These are phyloP conservation scores for Sugiyamaella mastotermitis DNA, from an alignment of 805 yeast genomes.

Conservation along the genomic window DNA sequence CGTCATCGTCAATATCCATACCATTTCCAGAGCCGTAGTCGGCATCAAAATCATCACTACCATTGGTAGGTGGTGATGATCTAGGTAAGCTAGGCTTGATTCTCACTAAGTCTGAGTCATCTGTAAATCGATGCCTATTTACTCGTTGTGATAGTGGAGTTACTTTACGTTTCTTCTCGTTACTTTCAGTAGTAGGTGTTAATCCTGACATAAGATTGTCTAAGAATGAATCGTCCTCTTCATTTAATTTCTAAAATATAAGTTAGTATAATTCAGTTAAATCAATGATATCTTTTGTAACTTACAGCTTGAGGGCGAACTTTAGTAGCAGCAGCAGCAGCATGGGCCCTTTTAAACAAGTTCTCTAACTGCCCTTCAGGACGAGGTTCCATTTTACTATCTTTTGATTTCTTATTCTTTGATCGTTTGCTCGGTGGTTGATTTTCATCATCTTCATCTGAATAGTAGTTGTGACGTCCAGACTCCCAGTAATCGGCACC, in stretches of 20 bases:
- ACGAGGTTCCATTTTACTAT: too few species aligned
- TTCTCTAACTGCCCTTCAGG: too few species aligned
- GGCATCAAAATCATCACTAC: conserved; percentile 4
- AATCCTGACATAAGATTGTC: conserved; percentile 67
- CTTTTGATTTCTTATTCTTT: conserved; percentile 27
- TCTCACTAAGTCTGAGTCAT: too few species aligned
- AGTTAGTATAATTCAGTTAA: conserved; percentile 1
- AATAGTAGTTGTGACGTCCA: conserved; percentile 36
- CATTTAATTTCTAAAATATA: conserved; percentile 8
- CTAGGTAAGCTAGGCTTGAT: too few species aligned
- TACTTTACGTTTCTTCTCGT: too few species aligned
- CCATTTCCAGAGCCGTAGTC: conserved; percentile 9
- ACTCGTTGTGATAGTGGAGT: too few species aligned
- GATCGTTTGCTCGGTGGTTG: conserved; percentile 19
- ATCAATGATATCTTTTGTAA: background rate
- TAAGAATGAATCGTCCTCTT: conserved; percentile 46
- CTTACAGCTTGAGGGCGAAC: conserved; percentile 17
- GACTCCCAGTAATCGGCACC: conserved; percentile 88
- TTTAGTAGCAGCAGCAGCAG: conserved; percentile 37
- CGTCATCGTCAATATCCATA: conserved; percentile 2
- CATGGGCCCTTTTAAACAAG: conserved; percentile 40
- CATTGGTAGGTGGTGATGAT: conserved; percentile 13
- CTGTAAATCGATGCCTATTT: too few species aligned
- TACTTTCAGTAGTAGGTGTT: too few species aligned
- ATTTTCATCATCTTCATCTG: conserved; percentile 25